Conservation (phyloP, 2,329 filamentous ascomycete species). For the Aspergillus fischeri region DNA sequence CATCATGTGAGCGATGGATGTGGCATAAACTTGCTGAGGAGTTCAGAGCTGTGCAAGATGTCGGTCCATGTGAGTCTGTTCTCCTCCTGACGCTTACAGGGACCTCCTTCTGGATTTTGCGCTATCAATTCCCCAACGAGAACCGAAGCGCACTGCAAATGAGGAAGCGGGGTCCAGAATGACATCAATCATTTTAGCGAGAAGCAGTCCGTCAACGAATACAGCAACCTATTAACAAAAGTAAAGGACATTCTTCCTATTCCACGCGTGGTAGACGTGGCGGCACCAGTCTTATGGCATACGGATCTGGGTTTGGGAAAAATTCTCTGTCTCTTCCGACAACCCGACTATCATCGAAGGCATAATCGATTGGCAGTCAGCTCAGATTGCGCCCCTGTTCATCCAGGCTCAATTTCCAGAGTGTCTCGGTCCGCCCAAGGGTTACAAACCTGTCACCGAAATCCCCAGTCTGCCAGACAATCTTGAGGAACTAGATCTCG, state of each 20-base stretch:
- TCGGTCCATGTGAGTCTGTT: constrained; percentile 14
- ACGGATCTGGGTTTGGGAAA: constrained; percentile 22
- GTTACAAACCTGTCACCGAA: constrained; percentile 13
- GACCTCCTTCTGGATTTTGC: constrained; percentile 13
- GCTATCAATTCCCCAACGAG: constrained; percentile 12
- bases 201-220: constrained; percentile 16
- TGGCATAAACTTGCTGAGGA: not conserved
- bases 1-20: constrained; percentile 8
- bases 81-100: constrained; percentile 7
- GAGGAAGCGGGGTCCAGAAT: constrained; percentile 6
- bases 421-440: constrained; percentile 17
- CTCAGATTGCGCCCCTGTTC: constrained; percentile 18
- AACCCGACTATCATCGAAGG: constrained; percentile 18
- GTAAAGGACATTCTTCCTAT: constrained; percentile 8
- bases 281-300: constrained; percentile 17
- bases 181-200: constrained; percentile 11
- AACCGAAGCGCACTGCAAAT: constrained; percentile 4
- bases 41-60: not conserved
- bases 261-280: constrained; percentile 7
- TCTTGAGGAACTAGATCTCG: constrained; percentile 11
- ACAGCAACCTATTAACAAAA: constrained; percentile 14
- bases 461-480: constrained; percentile 13
- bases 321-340: constrained; percentile 21
- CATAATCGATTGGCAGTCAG: constrained; percentile 26
- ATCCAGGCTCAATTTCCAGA: constrained; percentile 19